phyloP scores from a whole-genome alignment of 1,139 yeast species.

The Lodderomyces beijingensis region DNA sequence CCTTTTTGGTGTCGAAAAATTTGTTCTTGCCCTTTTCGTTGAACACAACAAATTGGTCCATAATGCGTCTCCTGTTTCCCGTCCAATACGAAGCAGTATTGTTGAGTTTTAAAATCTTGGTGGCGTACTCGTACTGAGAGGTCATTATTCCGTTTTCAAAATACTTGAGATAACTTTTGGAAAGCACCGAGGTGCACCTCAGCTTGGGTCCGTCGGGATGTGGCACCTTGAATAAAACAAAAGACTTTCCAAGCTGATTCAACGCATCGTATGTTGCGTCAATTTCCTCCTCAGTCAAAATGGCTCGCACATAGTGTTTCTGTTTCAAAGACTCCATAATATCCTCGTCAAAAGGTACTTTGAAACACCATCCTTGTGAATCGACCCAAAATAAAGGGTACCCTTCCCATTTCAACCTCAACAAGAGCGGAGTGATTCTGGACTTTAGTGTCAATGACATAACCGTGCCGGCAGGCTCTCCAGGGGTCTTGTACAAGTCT shows the following conservation, averaged over 20 bases:
- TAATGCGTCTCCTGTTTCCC: slow-evolving; percentile 80
- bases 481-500: slow-evolving; percentile 51
- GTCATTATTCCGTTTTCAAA: slow-evolving; percentile 73
- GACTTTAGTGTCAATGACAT: slow-evolving; percentile 68
- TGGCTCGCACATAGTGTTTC: slow-evolving; percentile 51
- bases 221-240: slow-evolving; percentile 66
- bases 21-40: slow-evolving; percentile 22
- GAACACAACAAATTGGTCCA: slow-evolving; percentile 79
- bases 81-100: slow-evolving; percentile 90
- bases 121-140: slow-evolving; percentile 70
- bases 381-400: slow-evolving; percentile 79
- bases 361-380: slow-evolving; percentile 84
- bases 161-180: slow-evolving; percentile 66
- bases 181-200: slow-evolving; percentile 74
- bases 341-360: slow-evolving; percentile 43
- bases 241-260: slow-evolving; percentile 19
- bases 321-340: slow-evolving; percentile 36
- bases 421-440: slow-evolving; percentile 69
- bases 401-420: slow-evolving; percentile 82
- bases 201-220: slow-evolving; percentile 81
- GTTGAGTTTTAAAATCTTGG: slow-evolving; percentile 71
- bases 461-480: slow-evolving; percentile 22
- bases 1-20: slow-evolving; percentile 23
- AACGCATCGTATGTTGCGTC: slow-evolving; percentile 21
- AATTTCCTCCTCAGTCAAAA: slow-evolving; percentile 25